phyloP scores from a whole-genome alignment of 352 stramenopile species.

The Phytopythium boreale region DNA sequence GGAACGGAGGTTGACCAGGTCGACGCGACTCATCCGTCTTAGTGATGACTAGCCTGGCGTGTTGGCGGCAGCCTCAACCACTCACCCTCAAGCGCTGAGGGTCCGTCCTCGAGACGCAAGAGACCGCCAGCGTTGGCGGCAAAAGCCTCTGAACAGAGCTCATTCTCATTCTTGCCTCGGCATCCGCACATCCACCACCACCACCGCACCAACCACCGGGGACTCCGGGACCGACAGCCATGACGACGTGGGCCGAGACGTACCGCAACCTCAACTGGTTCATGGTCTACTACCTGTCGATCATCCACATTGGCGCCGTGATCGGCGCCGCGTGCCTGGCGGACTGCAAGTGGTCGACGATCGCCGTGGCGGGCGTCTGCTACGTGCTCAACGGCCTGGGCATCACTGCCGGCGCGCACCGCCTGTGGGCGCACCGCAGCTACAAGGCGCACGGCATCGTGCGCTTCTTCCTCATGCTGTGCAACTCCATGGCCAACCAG shows the following conservation, averaged over 20 bases:
- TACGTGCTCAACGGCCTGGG: conserved; percentile 92
- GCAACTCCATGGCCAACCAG: conserved; percentile 97
- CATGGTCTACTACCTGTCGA: conserved; percentile 95
- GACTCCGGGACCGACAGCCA: conserved; percentile 14
- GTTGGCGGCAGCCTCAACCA: neutral
- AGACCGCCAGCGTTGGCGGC: no score
- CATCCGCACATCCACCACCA: neutral
- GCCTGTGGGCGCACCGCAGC: conserved; percentile 96
- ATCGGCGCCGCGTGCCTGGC: conserved; percentile 80
- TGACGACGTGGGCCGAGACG: conserved; percentile 58
- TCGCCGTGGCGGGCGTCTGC: conserved; percentile 90
- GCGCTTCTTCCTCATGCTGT: conserved; percentile 96
- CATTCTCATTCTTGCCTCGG: conserved; percentile 3
- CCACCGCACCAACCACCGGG: neutral
- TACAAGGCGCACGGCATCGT: conserved; percentile 93
- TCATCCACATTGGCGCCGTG: conserved; percentile 90
- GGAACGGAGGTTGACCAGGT: neutral
- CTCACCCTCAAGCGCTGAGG: neutral
- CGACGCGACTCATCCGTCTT: neutral
- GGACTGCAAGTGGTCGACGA: conserved; percentile 82
- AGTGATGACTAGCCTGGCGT: neutral
- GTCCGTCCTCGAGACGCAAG: neutral
- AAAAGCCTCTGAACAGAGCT: neutral
- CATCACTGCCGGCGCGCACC: conserved; percentile 97
- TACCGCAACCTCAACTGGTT: conserved; percentile 93